Conservation (phyloP, 2,329 filamentous ascomycete genomes). For the Alternaria alternata region DNA sequence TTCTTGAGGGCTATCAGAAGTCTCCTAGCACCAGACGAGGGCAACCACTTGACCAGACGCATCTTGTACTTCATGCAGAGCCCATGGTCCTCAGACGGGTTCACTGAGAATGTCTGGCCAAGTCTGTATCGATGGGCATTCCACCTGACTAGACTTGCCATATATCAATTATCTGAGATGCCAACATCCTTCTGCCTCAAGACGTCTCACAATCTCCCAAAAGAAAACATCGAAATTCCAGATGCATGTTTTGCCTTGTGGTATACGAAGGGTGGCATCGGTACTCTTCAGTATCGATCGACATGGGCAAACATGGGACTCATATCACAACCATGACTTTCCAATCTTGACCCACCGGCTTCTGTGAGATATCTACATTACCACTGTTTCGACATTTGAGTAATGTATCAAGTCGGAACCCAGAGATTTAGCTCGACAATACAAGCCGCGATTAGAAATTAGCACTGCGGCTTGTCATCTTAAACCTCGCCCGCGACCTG, state of each 20-base stretch:
- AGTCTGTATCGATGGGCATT: neutral
- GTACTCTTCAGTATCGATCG: neutral
- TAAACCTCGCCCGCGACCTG: neutral
- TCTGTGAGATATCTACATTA: neutral
- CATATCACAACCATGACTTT: neutral
- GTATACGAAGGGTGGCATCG: neutral
- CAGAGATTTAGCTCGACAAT: neutral
- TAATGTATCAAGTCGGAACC: neutral
- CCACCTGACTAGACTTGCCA: neutral
- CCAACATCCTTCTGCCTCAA: no score
- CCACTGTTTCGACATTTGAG: neutral
- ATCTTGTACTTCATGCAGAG: neutral
- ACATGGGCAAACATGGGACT: neutral
- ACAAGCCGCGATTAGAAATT: neutral
- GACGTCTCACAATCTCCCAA: neutral
- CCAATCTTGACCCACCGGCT: neutral
- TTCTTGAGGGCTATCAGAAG: neutral
- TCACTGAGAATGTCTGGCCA: neutral
- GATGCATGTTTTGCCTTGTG: neutral
- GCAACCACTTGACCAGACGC: neutral
- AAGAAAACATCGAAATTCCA: neutral
- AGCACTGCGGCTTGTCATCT: neutral
- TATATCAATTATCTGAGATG: neutral
- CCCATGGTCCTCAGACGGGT: neutral
- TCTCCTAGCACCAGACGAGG: neutral